A percentile compares a stretch with the other conserved stretches of the same genome.
phyloP scores from a whole-genome alignment of 225 moss, liverwort and hornwort genomes.

The Physcomitrellopsis africana region DNA sequence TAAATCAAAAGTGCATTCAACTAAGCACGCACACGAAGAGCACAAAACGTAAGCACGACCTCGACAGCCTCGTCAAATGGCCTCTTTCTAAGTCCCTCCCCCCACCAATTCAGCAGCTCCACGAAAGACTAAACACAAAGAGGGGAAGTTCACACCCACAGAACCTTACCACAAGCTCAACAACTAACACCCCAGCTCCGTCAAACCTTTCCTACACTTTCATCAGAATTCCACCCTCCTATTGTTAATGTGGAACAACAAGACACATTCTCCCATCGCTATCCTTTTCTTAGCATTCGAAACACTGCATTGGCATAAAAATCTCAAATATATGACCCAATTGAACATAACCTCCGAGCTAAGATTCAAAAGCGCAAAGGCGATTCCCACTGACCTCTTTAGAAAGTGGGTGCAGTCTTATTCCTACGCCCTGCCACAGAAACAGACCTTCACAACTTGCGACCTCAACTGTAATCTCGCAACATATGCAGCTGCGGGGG shows the following conservation, averaged over 20 bases:
- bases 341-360: neutral
- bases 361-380: neutral
- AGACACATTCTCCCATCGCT: neutral
- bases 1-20: neutral
- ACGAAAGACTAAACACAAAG: constrained; percentile 1
- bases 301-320: neutral
- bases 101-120: neutral
- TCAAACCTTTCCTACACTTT: neutral
- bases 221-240: neutral
- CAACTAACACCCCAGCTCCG: neutral
- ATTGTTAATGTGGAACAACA: neutral
- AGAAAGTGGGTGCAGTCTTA: neutral
- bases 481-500: neutral
- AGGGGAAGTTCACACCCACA: neutral
- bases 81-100: neutral
- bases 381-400: constrained; percentile 4
- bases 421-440: neutral
- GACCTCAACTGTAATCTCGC: neutral
- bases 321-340: neutral
- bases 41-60: neutral
- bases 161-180: constrained; percentile 11
- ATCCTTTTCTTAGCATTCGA: neutral
- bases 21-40: neutral
- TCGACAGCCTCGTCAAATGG: neutral
- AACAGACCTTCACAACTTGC: neutral